Percentiles rank a stretch among this genome's conserved stretches.
phyloP scores from a whole-genome alignment of 352 stramenopile species.

The Phytophthora sp. region DNA sequence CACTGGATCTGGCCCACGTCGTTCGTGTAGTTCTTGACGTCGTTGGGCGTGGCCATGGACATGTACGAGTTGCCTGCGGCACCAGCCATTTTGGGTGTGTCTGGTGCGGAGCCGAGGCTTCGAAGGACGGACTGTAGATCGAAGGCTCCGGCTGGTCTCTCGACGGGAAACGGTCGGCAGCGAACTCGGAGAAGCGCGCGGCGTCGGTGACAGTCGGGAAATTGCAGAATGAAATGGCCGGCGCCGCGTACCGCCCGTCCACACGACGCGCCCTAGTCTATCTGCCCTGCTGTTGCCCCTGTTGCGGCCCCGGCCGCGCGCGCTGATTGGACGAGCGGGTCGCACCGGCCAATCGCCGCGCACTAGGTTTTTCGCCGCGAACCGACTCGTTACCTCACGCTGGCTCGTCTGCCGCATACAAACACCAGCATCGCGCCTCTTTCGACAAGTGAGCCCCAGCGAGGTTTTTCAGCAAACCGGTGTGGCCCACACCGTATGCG shows the following conservation, averaged over 20 bases:
- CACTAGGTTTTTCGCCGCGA: conserved; percentile 17
- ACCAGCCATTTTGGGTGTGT: conserved; percentile 55
- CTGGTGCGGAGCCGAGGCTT: conserved; percentile 29
- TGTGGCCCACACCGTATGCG: conserved; percentile 23
- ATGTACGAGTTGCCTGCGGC: conserved; percentile 66
- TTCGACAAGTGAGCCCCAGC: conserved; percentile 17
- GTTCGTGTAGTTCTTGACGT: conserved; percentile 82
- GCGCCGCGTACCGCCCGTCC: conserved; percentile 31
- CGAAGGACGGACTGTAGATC: conserved; percentile 7
- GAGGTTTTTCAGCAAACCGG: conserved; percentile 9
- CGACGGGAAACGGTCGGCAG: conserved; percentile 17
- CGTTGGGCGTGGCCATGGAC: conserved; percentile 80
- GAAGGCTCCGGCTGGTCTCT: conserved; percentile 32
- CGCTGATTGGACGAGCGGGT: conserved; percentile 9
- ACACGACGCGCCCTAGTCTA: too few species aligned
- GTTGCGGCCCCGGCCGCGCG: neutral
- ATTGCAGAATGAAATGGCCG: conserved; percentile 65
- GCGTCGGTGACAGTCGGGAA: conserved; percentile 54
- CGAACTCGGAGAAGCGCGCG: conserved; percentile 39
- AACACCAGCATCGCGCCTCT: conserved; percentile 11
- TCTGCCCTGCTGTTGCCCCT: too few species aligned
- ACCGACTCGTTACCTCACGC: conserved; percentile 26
- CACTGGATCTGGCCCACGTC: conserved; percentile 81
- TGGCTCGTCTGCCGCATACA: conserved; percentile 30
- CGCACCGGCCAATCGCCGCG: conserved; percentile 7